Evolutionary conservation across 2,329 filamentous ascomycete genomes (phyloP), one percentile per base, ranked within the genome.

Genomic region (Pyrenophora teres): DNA sequence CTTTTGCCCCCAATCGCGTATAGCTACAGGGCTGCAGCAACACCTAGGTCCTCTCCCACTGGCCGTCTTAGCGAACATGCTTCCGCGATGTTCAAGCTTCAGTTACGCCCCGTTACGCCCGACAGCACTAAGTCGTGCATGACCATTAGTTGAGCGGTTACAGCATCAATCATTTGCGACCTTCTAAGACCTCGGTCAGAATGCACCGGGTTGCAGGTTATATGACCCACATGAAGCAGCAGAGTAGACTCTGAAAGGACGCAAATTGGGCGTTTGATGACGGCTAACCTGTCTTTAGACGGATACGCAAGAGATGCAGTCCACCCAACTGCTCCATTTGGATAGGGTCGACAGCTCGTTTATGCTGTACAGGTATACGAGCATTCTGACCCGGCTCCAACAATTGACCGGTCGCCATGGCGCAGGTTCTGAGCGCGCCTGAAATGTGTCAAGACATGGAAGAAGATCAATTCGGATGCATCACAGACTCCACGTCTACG

Each of bases 201-300:
- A 32, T 33, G 37, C 39, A 43, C 33, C 18, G 41, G 41, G 19
- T 40, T 27, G 44, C 38, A 40, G 25, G 32, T 46, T 52, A 46
- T 46, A 48, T 45, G 37, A 35, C 37, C 39, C 38, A 33, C 30
- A 54, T 43, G 36, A 35, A 50, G 49, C 42, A 56, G 30, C 32
- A 42, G n/a, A 38, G 35, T 36, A 42, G 36, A 52, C 33, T 31
- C 37, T 43, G 37, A 30, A 43, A 23, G 10, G 44, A 33, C 46
- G 40, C 46, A 48, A 38, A 36, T 40, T 48, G 53, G 53, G 60
- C 56, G 60, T 57, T 64, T 64, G 56, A 63, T 63, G 56, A 61
- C 54, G 18, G 41, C 45, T 50, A 50, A 60, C 44, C 40, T 40
- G 41, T 15, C 33, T 30, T 21, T 15, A 46, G 47, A 33, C 46